Base-by-base conservation (phyloP, 352 stramenopile genomes). In the Pythium periplocum region DNA sequence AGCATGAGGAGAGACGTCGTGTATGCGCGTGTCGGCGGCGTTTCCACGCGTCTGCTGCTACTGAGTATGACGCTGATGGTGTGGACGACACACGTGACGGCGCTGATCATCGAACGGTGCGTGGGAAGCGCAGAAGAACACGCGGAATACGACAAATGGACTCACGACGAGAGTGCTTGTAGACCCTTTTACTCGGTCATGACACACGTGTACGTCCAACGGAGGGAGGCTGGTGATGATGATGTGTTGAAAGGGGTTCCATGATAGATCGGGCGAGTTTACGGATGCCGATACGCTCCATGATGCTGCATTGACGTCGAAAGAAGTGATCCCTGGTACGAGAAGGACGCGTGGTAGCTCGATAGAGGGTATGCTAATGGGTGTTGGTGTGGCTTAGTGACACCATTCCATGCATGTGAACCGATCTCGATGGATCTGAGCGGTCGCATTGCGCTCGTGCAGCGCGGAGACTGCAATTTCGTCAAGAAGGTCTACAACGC, bases 381-480 rank as follows among this genome's bases (percentile, higher is more conserved):
- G 6, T 54, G 26, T 45, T 45, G 37, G 4, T 26, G 3, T 30
- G 4, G 82, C 69, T 81, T 53, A 26, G 54, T 49, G 44, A 61
- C 57, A 39, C 80, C 77, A 2, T 87, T 90, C 58, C 74, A 75
- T 35, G 77, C 73, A 11, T 90, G 80, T 46, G 72, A 84, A 48
- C 69, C 77, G 45, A 46, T 90, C 4, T 53, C 33, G 38, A 38
- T n/a, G 4, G 55, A 59, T 7, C 48, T 92, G 51, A 69, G 52
- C 4, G 71, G 73, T 12, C 86, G 87, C 71, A 63, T 93, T 39
- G 82, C 82, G 45, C 61, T 95, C 30, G 69, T 95, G 47, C 68
- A 87, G 60, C 84, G 84, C 48, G 84, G 84, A 41, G 74, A 86
- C 26, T 83, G 73, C 55, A 80, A 76, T 52, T 83, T 83, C 47